These are phyloP conservation scores for Wickerhamiella galacta DNA, from an alignment of 805 yeast species.

Conservation along the genomic window DNA sequence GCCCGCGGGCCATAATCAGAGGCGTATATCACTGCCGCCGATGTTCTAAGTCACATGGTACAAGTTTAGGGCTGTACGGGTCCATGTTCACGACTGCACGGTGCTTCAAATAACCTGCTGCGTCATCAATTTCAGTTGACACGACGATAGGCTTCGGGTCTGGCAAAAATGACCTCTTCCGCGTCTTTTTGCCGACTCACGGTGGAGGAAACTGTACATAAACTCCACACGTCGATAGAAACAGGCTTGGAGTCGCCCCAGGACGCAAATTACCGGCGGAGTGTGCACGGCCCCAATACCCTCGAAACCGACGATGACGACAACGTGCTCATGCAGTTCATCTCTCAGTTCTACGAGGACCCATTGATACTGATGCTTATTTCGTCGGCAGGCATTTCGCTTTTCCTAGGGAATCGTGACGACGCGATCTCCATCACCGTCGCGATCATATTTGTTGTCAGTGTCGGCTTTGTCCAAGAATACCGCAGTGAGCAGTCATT, in stretches of 20 bases:
- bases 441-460: constrained; percentile 83
- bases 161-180: constrained; percentile 34
- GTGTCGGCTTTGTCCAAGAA: constrained; percentile 96
- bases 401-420: constrained; percentile 88
- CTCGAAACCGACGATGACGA: constrained; percentile 61
- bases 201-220: constrained; percentile 45
- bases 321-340: constrained; percentile 46
- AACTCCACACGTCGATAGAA: constrained; percentile 41
- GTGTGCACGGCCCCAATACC: constrained; percentile 69
- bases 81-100: too few relatives aligned
- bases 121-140: neutral
- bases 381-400: constrained; percentile 76
- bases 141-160: neutral
- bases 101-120: neutral
- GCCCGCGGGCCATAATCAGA: too few relatives aligned
- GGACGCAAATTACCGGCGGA: constrained; percentile 56
- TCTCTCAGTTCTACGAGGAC: constrained; percentile 72
- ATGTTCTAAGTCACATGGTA: too few relatives aligned
- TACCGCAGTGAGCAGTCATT: constrained; percentile 87
- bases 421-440: constrained; percentile 89
- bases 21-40: too few relatives aligned
- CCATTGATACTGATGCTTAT: constrained; percentile 77
- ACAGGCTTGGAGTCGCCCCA: constrained; percentile 51
- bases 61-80: too few relatives aligned
- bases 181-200: constrained; percentile 44